Evolutionary conservation across 2,329 filamentous ascomycete species (phyloP), one percentile per base, ranked within the genome.

Genomic region (Cryphonectria parasitica): DNA sequence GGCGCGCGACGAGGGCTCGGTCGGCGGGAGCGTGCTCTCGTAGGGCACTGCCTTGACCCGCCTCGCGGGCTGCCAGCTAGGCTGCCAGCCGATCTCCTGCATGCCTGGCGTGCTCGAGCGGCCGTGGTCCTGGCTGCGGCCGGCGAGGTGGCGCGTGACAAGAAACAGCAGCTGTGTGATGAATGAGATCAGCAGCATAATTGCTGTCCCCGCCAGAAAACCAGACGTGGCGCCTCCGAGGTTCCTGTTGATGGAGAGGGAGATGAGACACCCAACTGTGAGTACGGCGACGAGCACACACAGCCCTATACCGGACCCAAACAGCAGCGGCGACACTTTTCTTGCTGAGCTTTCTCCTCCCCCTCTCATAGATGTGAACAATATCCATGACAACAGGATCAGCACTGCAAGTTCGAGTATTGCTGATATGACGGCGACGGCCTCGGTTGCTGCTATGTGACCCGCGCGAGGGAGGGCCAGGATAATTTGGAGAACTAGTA

Each of bases 21-120:
- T 75, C 2, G 75, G 76, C 11, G 80, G 79, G 41, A 78, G 77
- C 0, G 85, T 85, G 72, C 83, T 78, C 75, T 84, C 82, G 75
- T 89, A 89, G 2, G 83, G 84, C 28, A 88, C 81, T 5, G 86
- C 81, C 77, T 88, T 89, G 74, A 88, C 78, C n/a, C 82, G 79
- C 39, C 77, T 77, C 28, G 77, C 74, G 13, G 78, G 77, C 13
- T 76, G 76, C 52, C 72, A 76, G 43, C 75, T 77, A 58, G 78
- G 77, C 13, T 76, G 76, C 52, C 72, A 76, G 43, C 75, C 77
- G 54, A 79, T 78, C 36, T 81, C 79, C 11, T 79, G 77, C 41
- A 77, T 77, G 43, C 78, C 76, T 56, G 79, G 76, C 49, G 77
- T 77, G 34, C 3, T 71, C 3, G 75, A 75, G 61, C 76, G 73